Evolutionary conservation across 306 rosid genomes (phyloP), one percentile per base, ranked within the genome.

Genomic region (Vicia sativa): DNA sequence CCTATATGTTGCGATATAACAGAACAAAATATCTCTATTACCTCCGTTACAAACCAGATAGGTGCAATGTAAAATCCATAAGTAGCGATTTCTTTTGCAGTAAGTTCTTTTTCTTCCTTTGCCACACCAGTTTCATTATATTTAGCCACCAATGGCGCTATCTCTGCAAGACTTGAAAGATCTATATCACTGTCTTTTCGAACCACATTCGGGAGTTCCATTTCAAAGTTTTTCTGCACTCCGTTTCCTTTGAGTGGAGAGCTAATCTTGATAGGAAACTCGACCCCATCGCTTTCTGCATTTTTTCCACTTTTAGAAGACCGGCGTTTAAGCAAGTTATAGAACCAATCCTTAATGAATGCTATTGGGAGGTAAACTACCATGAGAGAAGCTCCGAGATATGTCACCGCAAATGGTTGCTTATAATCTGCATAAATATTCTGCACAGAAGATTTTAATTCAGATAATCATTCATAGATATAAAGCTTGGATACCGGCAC

Each of bases 371-470:
- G 88, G 88, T 90, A 95, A 69, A 95, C 92, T 82, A 95, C 95
- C 97, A 95, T 81, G 77, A 95, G 97, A 68, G 97, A 95, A 78
- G 92, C 99, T 82, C 99, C 99, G 13, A 95, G 97, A 80, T 95
- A 95, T 16, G 99, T 90, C 79, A 95, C 82, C 4, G 92, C 99
- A 81, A 95, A 95, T 48, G 99, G 99, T 84, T 95, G 97, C 87
- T 87, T 95, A 79, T 95, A 95, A 77, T 80, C 87, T 61, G 73
- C 39, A 75, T 82, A 93, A 72, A 90, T 95, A 78, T 37, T 92
- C 97, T 95, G 93, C 29, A 34, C 34, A 46, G 80, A 44, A 77
- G 55, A 49, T 55, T 62, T 48, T 25, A 31, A 29, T 53, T 83
- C 79, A 73, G 79, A 72, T 59, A 78, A 69, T 31, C 59, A 57